Evolutionary conservation across 108 stramenopile species (phyloP), one percentile per base, ranked within the genome.

Genomic region (Cyclostephanos tholiformis): DNA sequence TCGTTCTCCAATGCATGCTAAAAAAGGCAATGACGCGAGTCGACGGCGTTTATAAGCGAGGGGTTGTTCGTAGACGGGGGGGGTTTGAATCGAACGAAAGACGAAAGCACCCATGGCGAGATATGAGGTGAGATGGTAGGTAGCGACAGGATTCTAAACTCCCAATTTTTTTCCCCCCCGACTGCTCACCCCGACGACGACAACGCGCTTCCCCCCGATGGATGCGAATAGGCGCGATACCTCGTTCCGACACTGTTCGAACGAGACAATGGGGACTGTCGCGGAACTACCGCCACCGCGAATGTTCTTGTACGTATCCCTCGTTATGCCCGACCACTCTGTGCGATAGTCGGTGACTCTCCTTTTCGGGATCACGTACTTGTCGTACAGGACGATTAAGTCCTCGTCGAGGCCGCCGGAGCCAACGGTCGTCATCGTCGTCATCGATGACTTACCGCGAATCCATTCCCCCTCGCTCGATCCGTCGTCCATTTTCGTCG

Each of bases 321-420:
- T 69, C 14, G 81, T 75, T 46, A 85, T 85, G 4, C 84, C 84
- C 30, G 80, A 82, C 61, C 66, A 85, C 49, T 80, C 63, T 19
- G 84, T 82, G 38, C 84, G 71, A 74, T 85, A 85, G 50, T 85
- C 84, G 25, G 72, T 82, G 20, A 85, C 67, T 43, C 52, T 73
- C 27, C 63, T 72, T 26, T 72, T 80, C 25, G 84, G 84, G 1
- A 78, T 55, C 44, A 85, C 73, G 43, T 82, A 82, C 23, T 78
- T 82, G 71, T 85, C 84, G 35, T 85, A 85, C 14, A 85, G 44
- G 12, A 80, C 75, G 0, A 72, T 46, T 2, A 84, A 73, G 49
- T 72, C 75, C 52, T 78, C 59, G 62, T 61, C 62, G 3, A 82
- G 53, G 19, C 44, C 41, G 41, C 41, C 41, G 1, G 11, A 9